Percentiles rank a stretch among this genome's conserved stretches.
Conservation (phyloP, 2,329 filamentous ascomycete genomes). For the Lachnellula cervina region DNA sequence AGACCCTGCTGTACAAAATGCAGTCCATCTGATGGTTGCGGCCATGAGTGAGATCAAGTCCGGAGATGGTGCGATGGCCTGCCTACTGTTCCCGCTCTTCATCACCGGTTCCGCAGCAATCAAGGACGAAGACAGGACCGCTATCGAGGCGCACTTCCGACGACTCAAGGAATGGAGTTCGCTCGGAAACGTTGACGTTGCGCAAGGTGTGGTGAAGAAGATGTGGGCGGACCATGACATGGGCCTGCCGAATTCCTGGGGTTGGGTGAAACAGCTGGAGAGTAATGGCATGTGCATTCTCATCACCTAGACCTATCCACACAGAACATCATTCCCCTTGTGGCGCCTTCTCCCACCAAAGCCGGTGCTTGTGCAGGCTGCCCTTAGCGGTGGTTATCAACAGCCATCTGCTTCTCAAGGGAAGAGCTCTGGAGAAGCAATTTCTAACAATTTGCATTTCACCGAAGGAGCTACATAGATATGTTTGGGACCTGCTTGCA, state of each 20-base stretch:
- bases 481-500: background rate
- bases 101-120: conserved; percentile 16
- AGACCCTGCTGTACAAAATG: conserved; percentile 8
- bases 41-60: conserved; percentile 15
- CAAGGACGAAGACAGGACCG: conserved; percentile 6
- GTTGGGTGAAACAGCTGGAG: conserved; percentile 20
- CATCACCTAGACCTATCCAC: conserved; percentile 11
- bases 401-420: background rate
- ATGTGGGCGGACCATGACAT: conserved; percentile 19
- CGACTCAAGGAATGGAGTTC: conserved; percentile 16
- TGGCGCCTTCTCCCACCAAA: background rate
- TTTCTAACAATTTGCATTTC: background rate
- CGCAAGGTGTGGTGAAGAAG: conserved; percentile 10
- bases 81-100: conserved; percentile 23
- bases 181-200: conserved; percentile 20
- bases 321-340: background rate
- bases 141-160: conserved; percentile 11
- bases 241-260: conserved; percentile 11
- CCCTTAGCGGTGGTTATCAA: background rate
- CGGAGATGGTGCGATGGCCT: conserved; percentile 15
- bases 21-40: conserved; percentile 4
- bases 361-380: background rate
- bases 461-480: background rate
- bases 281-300: conserved; percentile 12
- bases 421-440: background rate